Evolutionary conservation across 768 basidiomycete species (phyloP), one percentile per base, ranked within the genome.

Genomic region (Mycena galopus): DNA sequence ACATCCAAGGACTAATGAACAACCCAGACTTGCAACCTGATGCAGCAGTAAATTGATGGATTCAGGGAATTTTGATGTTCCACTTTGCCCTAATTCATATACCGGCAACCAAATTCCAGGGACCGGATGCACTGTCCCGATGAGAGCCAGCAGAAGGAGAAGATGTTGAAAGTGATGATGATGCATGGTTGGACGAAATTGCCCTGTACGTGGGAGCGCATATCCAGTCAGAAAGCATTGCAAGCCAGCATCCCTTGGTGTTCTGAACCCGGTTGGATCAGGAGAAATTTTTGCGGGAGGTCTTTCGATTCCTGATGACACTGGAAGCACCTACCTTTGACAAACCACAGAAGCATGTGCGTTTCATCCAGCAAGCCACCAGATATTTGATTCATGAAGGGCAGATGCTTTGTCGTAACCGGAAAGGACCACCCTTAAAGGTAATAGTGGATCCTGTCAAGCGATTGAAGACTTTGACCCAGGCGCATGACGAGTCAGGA

Each of bases 381-480:
- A 7, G 16, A 4, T 44, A 9, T 16, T 21, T 44, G 16, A 23
- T 76, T 7, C 30, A 71, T 12, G 53, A 70, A 4, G 63, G 62
- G 12, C 53, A 71, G 21, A 35, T 80, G 17, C 76, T 21, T 14
- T 73, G 71, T 55, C 56, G 65, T 25, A 69, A 75, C n/a, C 19
- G 32, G 1, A 21, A 42, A 23, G 44, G 63, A 30, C 27, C 64
- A 0, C 77, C 74, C 21, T 25, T 63, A 21, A 30, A 30, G 10
- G 79, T 81, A 23, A 44, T 76, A 4, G 29, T 77, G 4, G 76
- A 79, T 1, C 59, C 78, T 12, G 73, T n/a, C 1, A 21, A 17
- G 17, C 55, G 72, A 14, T 29, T 66, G 1, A 23, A 50, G 17
- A 72, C 35, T n/a, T n/a, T n/a, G n/a, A n/a, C n/a, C n/a, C n/a